These are phyloP conservation scores for Glycine soja DNA, from an alignment of 306 rosid genomes.

Conservation along the genomic window DNA sequence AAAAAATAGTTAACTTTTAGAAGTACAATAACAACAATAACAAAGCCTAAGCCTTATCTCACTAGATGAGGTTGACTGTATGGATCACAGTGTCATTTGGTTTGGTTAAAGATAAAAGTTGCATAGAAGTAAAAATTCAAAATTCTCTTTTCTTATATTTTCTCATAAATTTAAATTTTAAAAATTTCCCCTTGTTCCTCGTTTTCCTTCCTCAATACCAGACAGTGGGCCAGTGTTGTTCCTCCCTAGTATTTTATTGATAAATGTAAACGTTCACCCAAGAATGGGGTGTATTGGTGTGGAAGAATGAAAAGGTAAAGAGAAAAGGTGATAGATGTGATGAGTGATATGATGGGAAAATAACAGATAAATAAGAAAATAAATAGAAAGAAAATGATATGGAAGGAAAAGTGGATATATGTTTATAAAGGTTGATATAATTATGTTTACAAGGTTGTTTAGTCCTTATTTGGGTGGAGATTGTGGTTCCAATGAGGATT, in stretches of 20 bases:
- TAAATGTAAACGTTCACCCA: neutral
- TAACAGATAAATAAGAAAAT: neutral
- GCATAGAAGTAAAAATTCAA: neutral
- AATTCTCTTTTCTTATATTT: neutral
- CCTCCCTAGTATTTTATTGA: neutral
- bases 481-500: neutral
- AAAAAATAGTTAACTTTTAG: neutral
- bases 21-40: no score
- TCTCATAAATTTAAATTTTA: neutral
- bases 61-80: no score
- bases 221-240: neutral
- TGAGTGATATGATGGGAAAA: neutral
- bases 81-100: no score
- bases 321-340: neutral
- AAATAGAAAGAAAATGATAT: neutral
- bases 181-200: neutral
- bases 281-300: neutral
- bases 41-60: no score
- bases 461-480: neutral
- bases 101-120: no score
- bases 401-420: neutral
- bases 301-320: neutral
- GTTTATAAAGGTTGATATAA: neutral
- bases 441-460: neutral
- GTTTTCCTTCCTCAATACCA: neutral